Percentiles rank a stretch among this genome's conserved stretches.
phyloP scores from a whole-genome alignment of 2,329 filamentous ascomycete species.

The Alternaria arbusti region DNA sequence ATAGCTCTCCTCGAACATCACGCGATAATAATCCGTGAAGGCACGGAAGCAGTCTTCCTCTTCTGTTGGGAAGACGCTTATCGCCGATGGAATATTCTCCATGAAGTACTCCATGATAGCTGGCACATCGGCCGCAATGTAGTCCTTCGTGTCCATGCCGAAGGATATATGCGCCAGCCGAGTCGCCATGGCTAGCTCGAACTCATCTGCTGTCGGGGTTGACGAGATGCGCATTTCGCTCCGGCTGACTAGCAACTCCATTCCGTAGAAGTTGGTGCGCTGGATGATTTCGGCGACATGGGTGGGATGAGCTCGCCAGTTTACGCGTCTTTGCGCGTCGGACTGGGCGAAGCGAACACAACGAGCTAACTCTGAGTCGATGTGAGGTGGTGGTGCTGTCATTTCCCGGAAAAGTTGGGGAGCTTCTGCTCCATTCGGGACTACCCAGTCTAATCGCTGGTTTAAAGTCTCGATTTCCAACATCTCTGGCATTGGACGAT shows the following conservation, averaged over 20 bases:
- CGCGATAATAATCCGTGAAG: background rate
- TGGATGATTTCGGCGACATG: constrained; percentile 7
- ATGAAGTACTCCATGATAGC: background rate
- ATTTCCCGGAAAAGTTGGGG: background rate
- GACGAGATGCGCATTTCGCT: background rate
- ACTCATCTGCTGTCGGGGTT: background rate
- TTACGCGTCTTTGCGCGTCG: background rate
- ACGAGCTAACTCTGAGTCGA: background rate
- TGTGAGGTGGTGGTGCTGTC: background rate
- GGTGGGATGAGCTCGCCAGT: constrained; percentile 2
- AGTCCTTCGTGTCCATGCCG: background rate
- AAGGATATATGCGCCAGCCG: background rate
- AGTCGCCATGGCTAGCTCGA: background rate
- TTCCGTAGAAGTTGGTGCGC: constrained; percentile 6
- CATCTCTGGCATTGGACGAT: background rate
- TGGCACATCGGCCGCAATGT: background rate
- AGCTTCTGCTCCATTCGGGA: background rate
- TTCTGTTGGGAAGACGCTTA: background rate
- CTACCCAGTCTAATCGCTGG: background rate
- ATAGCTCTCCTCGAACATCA: background rate
- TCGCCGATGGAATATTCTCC: background rate
- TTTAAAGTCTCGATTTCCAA: background rate
- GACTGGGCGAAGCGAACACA: constrained; percentile 12
- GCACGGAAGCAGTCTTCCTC: background rate
- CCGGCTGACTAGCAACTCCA: background rate